A percentile compares a stretch with the other conserved stretches of the same genome.
phyloP scores from a whole-genome alignment of 108 stramenopile species.

The Tribonema minus region DNA sequence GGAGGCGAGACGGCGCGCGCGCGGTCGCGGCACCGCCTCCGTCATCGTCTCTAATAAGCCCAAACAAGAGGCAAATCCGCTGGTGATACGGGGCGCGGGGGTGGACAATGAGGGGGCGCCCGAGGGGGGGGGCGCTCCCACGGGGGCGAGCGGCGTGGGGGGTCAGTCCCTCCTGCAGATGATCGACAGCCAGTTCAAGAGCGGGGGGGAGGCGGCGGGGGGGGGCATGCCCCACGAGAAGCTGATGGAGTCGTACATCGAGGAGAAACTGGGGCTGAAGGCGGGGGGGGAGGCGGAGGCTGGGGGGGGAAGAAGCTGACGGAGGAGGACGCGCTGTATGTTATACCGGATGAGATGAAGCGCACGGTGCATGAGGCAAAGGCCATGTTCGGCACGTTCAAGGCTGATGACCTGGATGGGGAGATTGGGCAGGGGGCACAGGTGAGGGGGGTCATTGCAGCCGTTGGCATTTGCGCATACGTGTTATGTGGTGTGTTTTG shows the following conservation, averaged over 20 bases:
- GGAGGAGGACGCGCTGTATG: conserved; percentile 37
- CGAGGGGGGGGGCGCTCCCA: not conserved
- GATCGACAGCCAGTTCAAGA: conserved; percentile 44
- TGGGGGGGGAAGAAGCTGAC: not conserved
- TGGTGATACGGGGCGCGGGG: not conserved
- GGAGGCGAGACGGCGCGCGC: conserved; percentile 5
- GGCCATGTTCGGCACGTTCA: conserved; percentile 15
- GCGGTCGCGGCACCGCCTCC: conserved; percentile 7
- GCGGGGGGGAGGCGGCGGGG: conserved; percentile 2
- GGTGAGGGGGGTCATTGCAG: not conserved
- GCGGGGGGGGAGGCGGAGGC: not conserved
- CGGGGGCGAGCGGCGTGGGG: not conserved
- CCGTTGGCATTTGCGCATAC: too few relatives aligned
- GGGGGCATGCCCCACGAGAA: conserved; percentile 28
- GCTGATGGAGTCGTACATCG: conserved; percentile 43
- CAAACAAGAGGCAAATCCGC: not conserved
- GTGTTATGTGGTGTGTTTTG: too few relatives aligned
- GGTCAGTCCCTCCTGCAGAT: not conserved
- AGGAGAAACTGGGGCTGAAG: conserved; percentile 25
- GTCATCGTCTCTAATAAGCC: not conserved
- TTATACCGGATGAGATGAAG: conserved; percentile 42
- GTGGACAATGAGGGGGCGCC: conserved; percentile 3
- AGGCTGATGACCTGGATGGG: conserved; percentile 30
- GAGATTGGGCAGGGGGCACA: conserved; percentile 39
- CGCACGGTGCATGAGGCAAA: conserved; percentile 41